A percentile compares a stretch with the other conserved stretches of the same genome.
phyloP scores from a whole-genome alignment of 108 stramenopile genomes.

The Cyclotella distinguenda region DNA sequence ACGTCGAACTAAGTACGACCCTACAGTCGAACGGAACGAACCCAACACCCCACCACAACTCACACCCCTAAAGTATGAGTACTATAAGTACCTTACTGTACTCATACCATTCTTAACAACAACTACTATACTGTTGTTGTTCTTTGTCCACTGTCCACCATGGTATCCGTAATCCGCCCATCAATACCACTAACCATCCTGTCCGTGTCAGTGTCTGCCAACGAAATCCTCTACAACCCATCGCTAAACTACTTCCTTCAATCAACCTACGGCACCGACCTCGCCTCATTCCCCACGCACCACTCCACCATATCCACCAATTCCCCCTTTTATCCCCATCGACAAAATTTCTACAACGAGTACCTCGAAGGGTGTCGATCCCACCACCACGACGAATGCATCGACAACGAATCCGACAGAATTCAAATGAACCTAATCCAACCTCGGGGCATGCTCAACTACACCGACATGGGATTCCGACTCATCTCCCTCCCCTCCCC shows the following conservation, averaged over 20 bases:
- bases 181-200: no score
- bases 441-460: constrained; percentile 47
- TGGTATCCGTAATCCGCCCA: no score
- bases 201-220: not conserved
- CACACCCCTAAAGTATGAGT: no score
- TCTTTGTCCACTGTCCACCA: no score
- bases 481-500: constrained; percentile 57
- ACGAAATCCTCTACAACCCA: constrained; percentile 4
- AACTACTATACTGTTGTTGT: no score
- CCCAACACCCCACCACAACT: no score
- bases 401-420: constrained; percentile 50
- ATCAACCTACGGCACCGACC: constrained; percentile 52
- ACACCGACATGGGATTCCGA: constrained; percentile 65
- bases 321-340: constrained; percentile 36
- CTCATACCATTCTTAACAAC: no score
- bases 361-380: constrained; percentile 48
- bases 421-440: constrained; percentile 44
- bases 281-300: constrained; percentile 61
- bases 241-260: constrained; percentile 10
- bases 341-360: constrained; percentile 51
- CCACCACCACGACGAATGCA: constrained; percentile 23
- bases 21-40: no score
- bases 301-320: constrained; percentile 40
- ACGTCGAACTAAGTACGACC: no score
- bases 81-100: no score